Evolutionary conservation across 176 grass and related monocot genomes (phyloP), one percentile per base, ranked within the genome.

Genomic region (Triticum aestivum): DNA sequence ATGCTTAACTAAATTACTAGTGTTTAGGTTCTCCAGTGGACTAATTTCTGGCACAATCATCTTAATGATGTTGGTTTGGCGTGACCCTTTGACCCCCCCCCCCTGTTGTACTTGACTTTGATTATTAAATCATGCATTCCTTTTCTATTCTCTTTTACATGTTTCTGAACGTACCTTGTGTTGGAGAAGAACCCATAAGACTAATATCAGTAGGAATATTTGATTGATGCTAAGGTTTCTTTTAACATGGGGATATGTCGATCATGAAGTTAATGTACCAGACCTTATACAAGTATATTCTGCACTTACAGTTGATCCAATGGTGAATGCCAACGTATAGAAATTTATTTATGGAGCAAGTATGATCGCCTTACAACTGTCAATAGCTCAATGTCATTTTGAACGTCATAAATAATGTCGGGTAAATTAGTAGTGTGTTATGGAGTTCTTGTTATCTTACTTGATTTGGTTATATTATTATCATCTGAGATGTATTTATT

Each of bases 391-490:
- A 81, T 15, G 30, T 54, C 4, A 27, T 56, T 68, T 13, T 23
- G 4, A 45, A 47, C 0, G 9, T 20, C 15, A 20, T 72, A 49
- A 79, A n/a, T 63, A 27, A 29, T 27, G 14, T 1, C 7, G 11
- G 17, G 56, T 9, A 47, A 35, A 37, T 77, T 1, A 68, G 12
- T 73, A 79, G 42, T 9, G 11, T 83, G 56, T 56, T 33, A 18
- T 59, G 18, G 78, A 41, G 32, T 86, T 59, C 11, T 77, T 39
- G 37, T 42, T 42, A 42, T 76, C 35, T 89, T 83, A 44, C 13
- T 66, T 75, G 10, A 73, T 62, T 67, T 81, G 24, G 14, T 34
- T 82, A 23, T 26, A 68, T 42, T 58, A 33, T 83, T 26, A 68
- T 32, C 42, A 59, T 88, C 24, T 83, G 20, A 5, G 18, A 37